phyloP scores from a whole-genome alignment of 1,139 yeast species.

The Nakaseomyces kungkrabaensis region DNA sequence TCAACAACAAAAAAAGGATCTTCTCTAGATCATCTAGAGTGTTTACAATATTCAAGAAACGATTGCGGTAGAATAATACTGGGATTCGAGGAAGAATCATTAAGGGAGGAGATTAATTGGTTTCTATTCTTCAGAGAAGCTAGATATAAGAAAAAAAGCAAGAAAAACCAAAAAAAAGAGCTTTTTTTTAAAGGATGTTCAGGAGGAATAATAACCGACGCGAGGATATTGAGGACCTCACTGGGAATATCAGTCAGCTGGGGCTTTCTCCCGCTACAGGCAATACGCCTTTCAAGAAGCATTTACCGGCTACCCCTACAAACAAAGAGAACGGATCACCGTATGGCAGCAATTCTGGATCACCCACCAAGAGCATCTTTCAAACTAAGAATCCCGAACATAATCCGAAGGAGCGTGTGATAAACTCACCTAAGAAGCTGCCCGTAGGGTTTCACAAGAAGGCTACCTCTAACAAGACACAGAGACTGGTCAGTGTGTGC shows the following conservation, averaged over 20 bases:
- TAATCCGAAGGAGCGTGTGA: conserved; percentile 16
- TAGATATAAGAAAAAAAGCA: neutral
- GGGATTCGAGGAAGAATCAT: too few species aligned
- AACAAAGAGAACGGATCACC: neutral
- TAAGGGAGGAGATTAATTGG: too few species aligned
- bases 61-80: too few species aligned
- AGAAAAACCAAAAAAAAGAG: neutral
- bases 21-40: too few species aligned
- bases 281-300: neutral
- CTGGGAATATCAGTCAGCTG: conserved; percentile 28
- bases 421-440: conserved; percentile 32
- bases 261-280: conserved; percentile 10
- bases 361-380: conserved; percentile 20
- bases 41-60: too few species aligned
- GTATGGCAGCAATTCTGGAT: neutral
- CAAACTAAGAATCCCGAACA: conserved; percentile 14
- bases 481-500: conserved; percentile 73
- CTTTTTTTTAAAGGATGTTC: conserved; percentile 12
- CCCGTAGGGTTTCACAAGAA: conserved; percentile 47
- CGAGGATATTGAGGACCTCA: conserved; percentile 25
- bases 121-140: too few species aligned
- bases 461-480: conserved; percentile 67
- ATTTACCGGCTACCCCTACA: conserved; percentile 1
- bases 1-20: neutral
- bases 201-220: conserved; percentile 17